A percentile compares a stretch with the other conserved stretches of the same genome.
phyloP scores from a whole-genome alignment of 23 red algal species.

The Agarophyton chilense region DNA sequence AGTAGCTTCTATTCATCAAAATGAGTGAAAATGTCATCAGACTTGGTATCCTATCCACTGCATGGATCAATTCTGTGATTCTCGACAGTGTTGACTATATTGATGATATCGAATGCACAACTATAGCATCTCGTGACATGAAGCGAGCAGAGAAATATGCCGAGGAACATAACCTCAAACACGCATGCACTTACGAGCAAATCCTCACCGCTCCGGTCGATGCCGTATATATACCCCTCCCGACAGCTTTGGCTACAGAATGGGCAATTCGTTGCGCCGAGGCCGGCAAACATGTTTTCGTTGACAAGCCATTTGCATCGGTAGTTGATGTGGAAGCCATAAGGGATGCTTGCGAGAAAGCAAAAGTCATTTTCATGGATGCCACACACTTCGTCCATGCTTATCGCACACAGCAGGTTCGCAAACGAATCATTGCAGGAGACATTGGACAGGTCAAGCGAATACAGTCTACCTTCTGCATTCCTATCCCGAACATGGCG shows the following conservation, averaged over 20 bases:
- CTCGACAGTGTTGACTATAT: neutral
- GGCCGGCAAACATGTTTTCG: constrained; percentile 75
- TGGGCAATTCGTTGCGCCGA: constrained; percentile 68
- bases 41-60: constrained; percentile 63
- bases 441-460: constrained; percentile 60
- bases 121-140: constrained; percentile 39
- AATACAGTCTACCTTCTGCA: constrained; percentile 28
- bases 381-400: constrained; percentile 87
- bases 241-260: constrained; percentile 67
- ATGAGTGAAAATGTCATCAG: neutral
- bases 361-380: constrained; percentile 75
- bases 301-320: constrained; percentile 80
- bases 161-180: neutral
- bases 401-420: constrained; percentile 21
- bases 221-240: constrained; percentile 85
- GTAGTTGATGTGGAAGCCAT: constrained; percentile 24
- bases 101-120: neutral
- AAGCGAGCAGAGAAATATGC: constrained; percentile 39
- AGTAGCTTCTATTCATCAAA: no score
- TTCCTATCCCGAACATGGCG: constrained; percentile 16
- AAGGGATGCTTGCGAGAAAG: constrained; percentile 44
- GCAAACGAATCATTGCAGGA: constrained; percentile 28
- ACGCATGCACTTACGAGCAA: constrained; percentile 26
- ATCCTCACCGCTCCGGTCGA: constrained; percentile 45
- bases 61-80: constrained; percentile 38